Conservation (phyloP, 345 rosid species). For the Eucalyptus melliodora region DNA sequence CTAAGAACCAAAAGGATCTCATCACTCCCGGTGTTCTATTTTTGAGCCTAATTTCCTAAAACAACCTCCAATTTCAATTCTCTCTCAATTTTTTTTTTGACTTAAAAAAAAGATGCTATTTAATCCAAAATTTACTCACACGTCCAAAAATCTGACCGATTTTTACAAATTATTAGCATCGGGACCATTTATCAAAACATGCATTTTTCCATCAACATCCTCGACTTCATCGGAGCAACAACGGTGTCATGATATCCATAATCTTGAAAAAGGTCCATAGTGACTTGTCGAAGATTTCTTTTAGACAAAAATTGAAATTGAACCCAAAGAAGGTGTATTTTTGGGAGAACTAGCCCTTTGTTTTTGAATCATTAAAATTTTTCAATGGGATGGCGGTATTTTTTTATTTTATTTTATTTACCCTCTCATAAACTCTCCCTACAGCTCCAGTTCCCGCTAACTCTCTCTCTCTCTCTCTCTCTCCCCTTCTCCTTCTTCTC, state of each 20-base stretch:
- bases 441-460: not conserved
- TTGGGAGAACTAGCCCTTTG: not conserved
- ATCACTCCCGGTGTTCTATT: not conserved
- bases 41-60: not conserved
- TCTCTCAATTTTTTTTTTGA: not conserved
- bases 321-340: not conserved
- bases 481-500: not conserved
- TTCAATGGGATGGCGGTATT: not conserved
- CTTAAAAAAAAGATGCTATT: not conserved
- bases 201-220: not conserved
- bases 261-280: not conserved
- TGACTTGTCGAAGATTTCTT: not conserved
- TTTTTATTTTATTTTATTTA: not conserved
- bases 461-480: not conserved
- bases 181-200: not conserved
- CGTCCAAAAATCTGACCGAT: accelerated
- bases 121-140: not conserved
- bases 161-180: not conserved
- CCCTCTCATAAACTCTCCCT: not conserved
- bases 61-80: not conserved
- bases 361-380: not conserved
- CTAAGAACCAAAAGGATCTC: not conserved
- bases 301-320: not conserved
- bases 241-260: accelerated
- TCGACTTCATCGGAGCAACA: accelerated